A percentile compares a stretch with the other conserved stretches of the same genome.
Evolutionary conservation across 257 asterid genomes (phyloP).

Genomic region (Solanum sitiens): DNA sequence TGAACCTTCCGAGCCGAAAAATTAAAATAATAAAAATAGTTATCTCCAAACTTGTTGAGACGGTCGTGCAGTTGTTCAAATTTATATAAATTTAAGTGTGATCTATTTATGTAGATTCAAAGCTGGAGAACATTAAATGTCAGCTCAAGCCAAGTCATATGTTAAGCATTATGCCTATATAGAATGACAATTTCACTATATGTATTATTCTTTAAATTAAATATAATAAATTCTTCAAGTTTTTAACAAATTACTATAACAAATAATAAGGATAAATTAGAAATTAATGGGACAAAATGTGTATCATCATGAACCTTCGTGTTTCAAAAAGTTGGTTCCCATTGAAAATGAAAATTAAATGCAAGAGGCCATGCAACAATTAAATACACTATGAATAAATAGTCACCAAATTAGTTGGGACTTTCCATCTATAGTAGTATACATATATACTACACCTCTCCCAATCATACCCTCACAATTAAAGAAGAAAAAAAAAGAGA

Average conservation of each 20-base stretch:
- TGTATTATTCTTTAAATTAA: too few relatives aligned
- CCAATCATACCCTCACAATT: neutral
- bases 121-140: neutral
- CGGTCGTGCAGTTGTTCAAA: too few relatives aligned
- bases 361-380: neutral
- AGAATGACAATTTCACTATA: too few relatives aligned
- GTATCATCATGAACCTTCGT: too few relatives aligned
- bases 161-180: too few relatives aligned
- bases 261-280: too few relatives aligned
- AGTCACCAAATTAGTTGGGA: slow-evolving; percentile 21
- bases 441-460: neutral
- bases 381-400: slow-evolving; percentile 11
- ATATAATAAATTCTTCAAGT: too few relatives aligned
- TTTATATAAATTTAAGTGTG: too few relatives aligned
- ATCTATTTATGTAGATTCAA: rapidly evolving
- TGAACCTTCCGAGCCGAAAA: neutral
- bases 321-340: neutral
- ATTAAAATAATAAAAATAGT: neutral
- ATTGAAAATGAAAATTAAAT: neutral
- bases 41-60: too few relatives aligned
- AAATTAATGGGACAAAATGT: too few relatives aligned
- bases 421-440: slow-evolving; percentile 10
- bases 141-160: too few relatives aligned
- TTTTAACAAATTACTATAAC: too few relatives aligned
- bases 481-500: neutral